These are phyloP conservation scores for Oryza punctata DNA, from an alignment of 176 grass and related monocot genomes.

Conservation along the genomic window DNA sequence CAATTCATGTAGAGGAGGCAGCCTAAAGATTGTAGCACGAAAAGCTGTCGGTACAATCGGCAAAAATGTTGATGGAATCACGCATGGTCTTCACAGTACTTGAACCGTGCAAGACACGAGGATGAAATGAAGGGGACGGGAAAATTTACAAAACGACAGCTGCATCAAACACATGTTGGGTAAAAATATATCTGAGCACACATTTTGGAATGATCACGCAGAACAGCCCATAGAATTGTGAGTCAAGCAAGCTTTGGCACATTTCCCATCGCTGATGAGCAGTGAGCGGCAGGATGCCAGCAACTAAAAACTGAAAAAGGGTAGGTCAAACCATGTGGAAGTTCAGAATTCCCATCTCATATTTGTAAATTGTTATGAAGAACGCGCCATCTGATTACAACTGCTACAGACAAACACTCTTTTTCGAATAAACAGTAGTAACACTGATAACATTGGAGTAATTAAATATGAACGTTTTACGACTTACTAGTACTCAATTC, in stretches of 20 bases:
- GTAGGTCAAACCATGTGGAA: neutral
- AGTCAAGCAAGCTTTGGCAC: neutral
- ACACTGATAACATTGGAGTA: neutral
- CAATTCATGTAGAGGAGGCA: neutral
- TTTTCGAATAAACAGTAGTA: neutral
- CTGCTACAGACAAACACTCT: conserved; percentile 20
- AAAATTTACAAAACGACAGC: neutral
- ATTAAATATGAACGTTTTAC: neutral
- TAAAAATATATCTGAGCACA: neutral
- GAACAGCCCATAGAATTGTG: neutral
- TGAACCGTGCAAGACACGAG: neutral
- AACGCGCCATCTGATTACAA: conserved; percentile 8
- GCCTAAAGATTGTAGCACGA: neutral
- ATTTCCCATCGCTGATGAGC: neutral
- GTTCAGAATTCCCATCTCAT: neutral
- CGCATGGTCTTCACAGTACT: neutral
- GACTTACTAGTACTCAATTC: neutral
- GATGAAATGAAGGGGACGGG: neutral
- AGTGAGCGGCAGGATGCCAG: neutral
- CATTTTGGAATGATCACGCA: neutral
- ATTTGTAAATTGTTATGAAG: neutral
- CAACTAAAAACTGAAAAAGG: neutral
- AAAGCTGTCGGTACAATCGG: conserved; percentile 6
- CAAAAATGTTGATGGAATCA: neutral
- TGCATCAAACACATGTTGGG: neutral